These are phyloP conservation scores for Coemansia sp. DNA, from an alignment of 192 early-diverging fungal species.

Conservation along the genomic window DNA sequence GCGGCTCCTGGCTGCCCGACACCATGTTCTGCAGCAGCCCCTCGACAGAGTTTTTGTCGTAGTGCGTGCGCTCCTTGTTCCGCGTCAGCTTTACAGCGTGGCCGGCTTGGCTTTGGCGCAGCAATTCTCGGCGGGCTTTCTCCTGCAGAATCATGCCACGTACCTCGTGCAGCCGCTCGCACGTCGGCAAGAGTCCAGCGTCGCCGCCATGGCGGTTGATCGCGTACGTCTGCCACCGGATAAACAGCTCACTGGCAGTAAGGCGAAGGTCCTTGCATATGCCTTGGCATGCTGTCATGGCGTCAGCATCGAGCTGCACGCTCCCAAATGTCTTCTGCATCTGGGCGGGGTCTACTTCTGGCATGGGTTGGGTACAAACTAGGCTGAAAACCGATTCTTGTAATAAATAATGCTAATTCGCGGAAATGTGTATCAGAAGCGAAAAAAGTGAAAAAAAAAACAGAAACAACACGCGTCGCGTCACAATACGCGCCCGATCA, in stretches of 20 bases:
- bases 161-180: constrained; percentile 45
- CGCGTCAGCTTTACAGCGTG: constrained; percentile 31
- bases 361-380: constrained; percentile 10
- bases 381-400: not conserved
- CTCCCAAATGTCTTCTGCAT: constrained; percentile 36
- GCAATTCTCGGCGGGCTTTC: constrained; percentile 26
- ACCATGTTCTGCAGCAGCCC: constrained; percentile 48
- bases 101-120: constrained; percentile 22
- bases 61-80: constrained; percentile 40
- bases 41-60: constrained; percentile 49
- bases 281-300: constrained; percentile 35
- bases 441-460: not conserved
- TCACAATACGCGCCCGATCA: constrained; percentile 12
- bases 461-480: constrained; percentile 2
- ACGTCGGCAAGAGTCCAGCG: constrained; percentile 29
- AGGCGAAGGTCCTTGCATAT: constrained; percentile 44
- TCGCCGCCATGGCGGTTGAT: constrained; percentile 46
- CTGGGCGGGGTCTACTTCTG: constrained; percentile 19
- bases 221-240: constrained; percentile 47
- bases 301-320: constrained; percentile 37
- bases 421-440: not conserved
- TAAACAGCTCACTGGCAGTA: constrained; percentile 40
- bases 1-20: constrained; percentile 23
- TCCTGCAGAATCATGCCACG: constrained; percentile 35
- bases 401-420: not conserved